These are phyloP conservation scores for Entrophospora sp. DNA, from an alignment of 192 early-diverging fungal species.

Conservation along the genomic window DNA sequence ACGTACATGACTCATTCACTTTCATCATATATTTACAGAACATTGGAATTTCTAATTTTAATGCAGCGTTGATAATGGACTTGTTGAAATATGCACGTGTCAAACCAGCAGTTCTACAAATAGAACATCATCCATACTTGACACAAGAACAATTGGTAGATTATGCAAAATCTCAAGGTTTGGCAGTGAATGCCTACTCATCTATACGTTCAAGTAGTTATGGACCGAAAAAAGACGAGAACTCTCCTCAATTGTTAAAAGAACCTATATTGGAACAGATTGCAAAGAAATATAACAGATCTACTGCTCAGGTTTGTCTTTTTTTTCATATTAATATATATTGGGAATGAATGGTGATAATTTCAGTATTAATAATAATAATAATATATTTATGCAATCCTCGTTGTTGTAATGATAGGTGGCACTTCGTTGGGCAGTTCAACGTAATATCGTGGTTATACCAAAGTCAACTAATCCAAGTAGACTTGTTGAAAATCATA, in stretches of 20 bases:
- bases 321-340: neutral
- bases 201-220: constrained; percentile 53
- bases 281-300: constrained; percentile 41
- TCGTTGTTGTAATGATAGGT: constrained; percentile 50
- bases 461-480: constrained; percentile 52
- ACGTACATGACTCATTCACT: too few species aligned
- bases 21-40: neutral
- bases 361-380: neutral
- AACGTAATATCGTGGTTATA: constrained; percentile 56
- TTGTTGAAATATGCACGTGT: constrained; percentile 47
- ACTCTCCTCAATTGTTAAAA: constrained; percentile 33
- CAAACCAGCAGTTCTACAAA: constrained; percentile 62
- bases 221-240: constrained; percentile 21
- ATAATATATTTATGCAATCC: neutral
- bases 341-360: too few species aligned
- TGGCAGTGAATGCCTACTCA: too few species aligned
- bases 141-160: too few species aligned
- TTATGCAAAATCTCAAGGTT: too few species aligned
- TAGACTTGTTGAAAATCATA: constrained; percentile 48
- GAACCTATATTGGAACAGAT: constrained; percentile 42
- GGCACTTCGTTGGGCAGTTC: constrained; percentile 47
- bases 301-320: constrained; percentile 44
- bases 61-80: too few species aligned
- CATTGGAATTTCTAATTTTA: constrained; percentile 72
- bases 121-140: too few species aligned